Conservation (phyloP, 345 rosid genomes). For the Syzygium oleosum region DNA sequence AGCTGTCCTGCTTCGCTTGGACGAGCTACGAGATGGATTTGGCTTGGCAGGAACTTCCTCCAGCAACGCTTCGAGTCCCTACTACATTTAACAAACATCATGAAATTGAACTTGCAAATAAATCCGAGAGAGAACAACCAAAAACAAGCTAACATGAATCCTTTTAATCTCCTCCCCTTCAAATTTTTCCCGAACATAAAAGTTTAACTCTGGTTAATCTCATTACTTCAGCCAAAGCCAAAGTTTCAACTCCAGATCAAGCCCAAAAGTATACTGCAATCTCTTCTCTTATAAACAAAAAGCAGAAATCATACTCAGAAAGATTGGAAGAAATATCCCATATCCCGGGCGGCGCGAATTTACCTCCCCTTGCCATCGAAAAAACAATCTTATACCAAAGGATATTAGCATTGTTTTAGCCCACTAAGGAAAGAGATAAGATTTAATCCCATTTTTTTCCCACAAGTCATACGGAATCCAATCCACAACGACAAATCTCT, state of each 20-base stretch:
- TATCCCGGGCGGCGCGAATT: background rate
- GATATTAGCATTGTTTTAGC: background rate
- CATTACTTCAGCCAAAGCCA: background rate
- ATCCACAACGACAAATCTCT: background rate
- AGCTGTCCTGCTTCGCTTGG: constrained; percentile 91
- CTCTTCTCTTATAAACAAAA: background rate
- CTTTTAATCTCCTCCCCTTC: background rate
- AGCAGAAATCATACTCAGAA: background rate
- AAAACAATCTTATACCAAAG: background rate
- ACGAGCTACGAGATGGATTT: constrained; percentile 44
- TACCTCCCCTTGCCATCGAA: background rate
- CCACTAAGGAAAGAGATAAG: background rate
- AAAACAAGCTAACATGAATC: background rate
- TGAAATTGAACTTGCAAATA: background rate
- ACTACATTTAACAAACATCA: background rate
- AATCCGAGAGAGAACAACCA: background rate
- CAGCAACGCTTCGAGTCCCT: constrained; percentile 53
- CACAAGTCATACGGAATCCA: background rate
- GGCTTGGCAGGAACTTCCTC: constrained; percentile 43
- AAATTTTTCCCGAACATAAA: background rate
- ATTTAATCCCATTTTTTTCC: background rate
- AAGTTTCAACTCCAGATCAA: background rate
- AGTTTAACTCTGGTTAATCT: background rate
- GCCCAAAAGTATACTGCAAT: background rate
- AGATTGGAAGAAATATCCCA: background rate